Base-by-base conservation (phyloP, 2,329 filamentous ascomycete species). In the Pestalotiopsis sp. region DNA sequence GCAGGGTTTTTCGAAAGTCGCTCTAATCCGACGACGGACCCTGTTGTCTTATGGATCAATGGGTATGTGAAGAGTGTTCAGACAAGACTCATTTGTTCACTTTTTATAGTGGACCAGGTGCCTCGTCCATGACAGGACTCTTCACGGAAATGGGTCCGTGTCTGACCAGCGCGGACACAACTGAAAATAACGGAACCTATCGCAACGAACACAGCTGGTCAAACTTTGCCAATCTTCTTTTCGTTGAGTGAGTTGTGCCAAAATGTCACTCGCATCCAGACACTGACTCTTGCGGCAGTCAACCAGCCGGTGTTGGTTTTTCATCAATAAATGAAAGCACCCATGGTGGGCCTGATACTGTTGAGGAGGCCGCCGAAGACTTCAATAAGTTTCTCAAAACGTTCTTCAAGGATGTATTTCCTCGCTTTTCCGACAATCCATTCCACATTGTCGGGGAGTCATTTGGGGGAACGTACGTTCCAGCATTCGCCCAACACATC, bases 381-480 rank as follows among this genome's bases (percentile, higher is more conserved):
- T 69, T 74, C 20, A 62, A 73, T 41, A 67, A 67, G 31, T 74
- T 74, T 57, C 63, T 74, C 11, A 63, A 67, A n/a, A 69, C 64
- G 27, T 74, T 73, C 67, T 70, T 73, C 41, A 56, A 67, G 1
- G 70, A 72, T 13, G 58, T 69, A 7, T 72, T 73, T 57, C 72
- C 72, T 3, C 41, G 72, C 45, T 70, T 69, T 23, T 61, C 69
- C 12, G 57, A 68, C 17, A 57, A 64, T n/a, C 59, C 69, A 2
- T 70, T 73, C 59, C 71, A 72, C 61, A 67, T 74, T 3, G 59
- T 70, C 4, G 73, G 73, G 20, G 73, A 74, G 65, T 73, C 73
- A 12, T 73, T 73, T 58, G 73, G 58, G 1, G 73, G 73, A 4
- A 68, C 71, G 25, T 74, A 74, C 67, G 67, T 74, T 6, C 72